phyloP scores from a whole-genome alignment of 495 filamentous ascomycete species.

The Aspergillus cristatus region DNA sequence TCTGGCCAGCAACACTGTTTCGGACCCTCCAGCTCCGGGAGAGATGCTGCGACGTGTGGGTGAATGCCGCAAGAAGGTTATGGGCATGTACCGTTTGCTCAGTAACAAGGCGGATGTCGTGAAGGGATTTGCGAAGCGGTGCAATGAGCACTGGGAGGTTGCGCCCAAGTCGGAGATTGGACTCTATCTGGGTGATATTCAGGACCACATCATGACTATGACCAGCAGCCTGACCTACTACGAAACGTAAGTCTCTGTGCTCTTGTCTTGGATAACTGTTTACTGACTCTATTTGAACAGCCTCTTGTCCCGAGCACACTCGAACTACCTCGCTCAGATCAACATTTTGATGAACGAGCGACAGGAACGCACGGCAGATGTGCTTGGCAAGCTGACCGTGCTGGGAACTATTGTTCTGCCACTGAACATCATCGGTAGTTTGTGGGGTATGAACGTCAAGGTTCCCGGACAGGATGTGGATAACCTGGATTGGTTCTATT shows the following conservation, averaged over 20 bases:
- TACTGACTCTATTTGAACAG: slow-evolving; percentile 30
- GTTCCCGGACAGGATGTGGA: slow-evolving; percentile 79
- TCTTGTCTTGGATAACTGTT: neutral
- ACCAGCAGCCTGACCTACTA: slow-evolving; percentile 90
- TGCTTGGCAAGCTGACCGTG: slow-evolving; percentile 89
- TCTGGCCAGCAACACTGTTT: slow-evolving; percentile 18
- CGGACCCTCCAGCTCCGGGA: slow-evolving; percentile 47
- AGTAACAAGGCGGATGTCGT: slow-evolving; percentile 98
- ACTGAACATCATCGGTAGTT: slow-evolving; percentile 96
- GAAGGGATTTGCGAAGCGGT: slow-evolving; percentile 97
- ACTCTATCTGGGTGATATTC: slow-evolving; percentile 91
- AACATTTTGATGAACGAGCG: slow-evolving; percentile 98
- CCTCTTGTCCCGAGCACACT: slow-evolving; percentile 84
- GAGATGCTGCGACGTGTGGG: slow-evolving; percentile 88
- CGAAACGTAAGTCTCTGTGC: slow-evolving; percentile 61
- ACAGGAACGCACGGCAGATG: slow-evolving; percentile 89
- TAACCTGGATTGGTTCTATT: slow-evolving; percentile 55
- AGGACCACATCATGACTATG: slow-evolving; percentile 98
- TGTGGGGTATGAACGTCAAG: slow-evolving; percentile 98
- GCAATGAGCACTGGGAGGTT: slow-evolving; percentile 96
- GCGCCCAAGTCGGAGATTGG: slow-evolving; percentile 93
- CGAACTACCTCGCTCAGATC: slow-evolving; percentile 89
- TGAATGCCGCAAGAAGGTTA: slow-evolving; percentile 92
- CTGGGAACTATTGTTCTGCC: slow-evolving; percentile 94
- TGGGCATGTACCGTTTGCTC: slow-evolving; percentile 83